A percentile compares a stretch with the other conserved stretches of the same genome.
Evolutionary conservation across 2,329 filamentous ascomycete species (phyloP).

Genomic region (Myriosclerotinia duriaeana): DNA sequence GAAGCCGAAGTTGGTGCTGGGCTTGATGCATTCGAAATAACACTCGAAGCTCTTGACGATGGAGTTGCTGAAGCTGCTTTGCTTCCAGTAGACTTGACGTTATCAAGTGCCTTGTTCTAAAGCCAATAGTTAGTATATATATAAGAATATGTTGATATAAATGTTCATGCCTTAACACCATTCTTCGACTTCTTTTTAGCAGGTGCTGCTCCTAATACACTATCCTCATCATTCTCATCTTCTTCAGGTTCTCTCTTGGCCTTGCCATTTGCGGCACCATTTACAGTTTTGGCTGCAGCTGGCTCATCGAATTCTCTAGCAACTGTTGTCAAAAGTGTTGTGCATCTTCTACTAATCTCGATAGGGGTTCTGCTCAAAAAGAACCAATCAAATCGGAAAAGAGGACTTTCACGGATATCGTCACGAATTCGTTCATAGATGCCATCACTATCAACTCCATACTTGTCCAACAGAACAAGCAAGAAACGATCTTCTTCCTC

Average conservation of each 20-base stretch:
- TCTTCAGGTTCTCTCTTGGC: constrained; percentile 75
- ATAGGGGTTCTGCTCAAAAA: constrained; percentile 92
- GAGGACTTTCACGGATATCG: constrained; percentile 87
- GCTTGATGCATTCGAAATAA: constrained; percentile 69
- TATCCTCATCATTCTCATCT: constrained; percentile 81
- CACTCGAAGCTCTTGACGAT: constrained; percentile 79
- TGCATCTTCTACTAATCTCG: constrained; percentile 89
- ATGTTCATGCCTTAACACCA: constrained; percentile 62
- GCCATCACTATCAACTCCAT: constrained; percentile 85
- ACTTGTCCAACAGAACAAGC: constrained; percentile 86
- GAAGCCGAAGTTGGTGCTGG: constrained; percentile 42
- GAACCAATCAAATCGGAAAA: constrained; percentile 99
- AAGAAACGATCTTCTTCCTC: constrained; percentile 97
- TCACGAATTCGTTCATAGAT: constrained; percentile 95
- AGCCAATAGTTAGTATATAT: constrained; percentile 23
- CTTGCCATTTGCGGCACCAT: constrained; percentile 61
- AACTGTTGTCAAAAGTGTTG: constrained; percentile 89
- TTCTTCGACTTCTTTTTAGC: constrained; percentile 94
- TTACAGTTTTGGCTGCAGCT: constrained; percentile 50
- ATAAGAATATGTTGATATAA: neutral
- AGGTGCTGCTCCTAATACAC: constrained; percentile 75
- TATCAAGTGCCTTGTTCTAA: constrained; percentile 91
- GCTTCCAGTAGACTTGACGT: constrained; percentile 71
- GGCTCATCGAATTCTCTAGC: constrained; percentile 86
- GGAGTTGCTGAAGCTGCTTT: constrained; percentile 74